Evolutionary conservation across 352 stramenopile species (phyloP), one percentile per base, ranked within the genome.

Genomic region (Pythium guiyangense): DNA sequence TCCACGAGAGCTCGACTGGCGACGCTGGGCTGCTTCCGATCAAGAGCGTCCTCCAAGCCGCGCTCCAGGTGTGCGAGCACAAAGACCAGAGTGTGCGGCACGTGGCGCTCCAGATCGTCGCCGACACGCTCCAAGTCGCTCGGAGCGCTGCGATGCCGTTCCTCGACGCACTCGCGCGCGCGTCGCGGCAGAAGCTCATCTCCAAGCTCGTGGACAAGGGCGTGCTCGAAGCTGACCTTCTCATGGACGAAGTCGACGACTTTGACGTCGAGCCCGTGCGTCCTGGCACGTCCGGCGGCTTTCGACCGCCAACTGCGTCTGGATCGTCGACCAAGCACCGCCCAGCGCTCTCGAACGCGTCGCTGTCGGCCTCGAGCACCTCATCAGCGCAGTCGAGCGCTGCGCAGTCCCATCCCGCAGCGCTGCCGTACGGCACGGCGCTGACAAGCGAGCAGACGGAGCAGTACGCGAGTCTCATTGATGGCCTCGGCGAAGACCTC

Each of bases 221-320:
- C 1, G 79, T 90, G 0, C 57, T 92, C 20, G 84, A 92, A 42
- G 64, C 76, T 0, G 84, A 92, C 65, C 70, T 92, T 62, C 66
- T 94, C 9, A 90, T 92, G 80, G 84, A 92, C 37, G 84, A 94
- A 59, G 66, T 94, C 0, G 84, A 94, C 20, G 84, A 94, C 47
- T 94, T 91, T 62, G 81, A 92, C 1, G 66, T 86, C 10, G 68
- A 80, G 17, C 43, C 66, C 0, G 17, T 60, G 49, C 67, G 84
- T 43, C 84, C 79, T 18, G 74, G 77, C 0, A 91, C 83, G 1
- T 84, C 76, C 4, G 63, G 75, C 18, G 63, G 67, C 0, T 62
- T 87, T 54, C 75, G 84, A 17, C 81, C 79, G 11, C 79, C 74
- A 12, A 93, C 81, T 1, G 81, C 84, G 0, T 90, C 81, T 1